A percentile compares a stretch with the other conserved stretches of the same genome.
Evolutionary conservation across 176 grass and related monocot genomes (phyloP).

Genomic region (Aegilops bicornis): DNA sequence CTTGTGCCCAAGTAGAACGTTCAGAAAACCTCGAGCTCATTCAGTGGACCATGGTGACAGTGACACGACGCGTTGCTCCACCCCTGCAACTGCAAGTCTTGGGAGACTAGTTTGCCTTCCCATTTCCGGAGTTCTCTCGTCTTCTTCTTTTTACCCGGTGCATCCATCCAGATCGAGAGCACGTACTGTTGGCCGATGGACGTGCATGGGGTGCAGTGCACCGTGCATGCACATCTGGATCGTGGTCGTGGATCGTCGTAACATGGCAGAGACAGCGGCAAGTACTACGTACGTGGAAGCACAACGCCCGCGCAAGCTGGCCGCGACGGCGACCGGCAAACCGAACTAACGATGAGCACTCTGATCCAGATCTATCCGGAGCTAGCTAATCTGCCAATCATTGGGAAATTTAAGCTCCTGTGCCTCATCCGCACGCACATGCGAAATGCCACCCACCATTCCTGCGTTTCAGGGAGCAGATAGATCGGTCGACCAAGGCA

Average conservation of each 20-base stretch:
- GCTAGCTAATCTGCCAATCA: background rate
- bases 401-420: background rate
- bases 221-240: background rate
- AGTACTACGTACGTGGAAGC: background rate
- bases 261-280: conserved; percentile 41
- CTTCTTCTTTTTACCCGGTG: background rate
- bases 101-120: background rate
- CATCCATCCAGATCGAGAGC: background rate
- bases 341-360: background rate
- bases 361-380: no score
- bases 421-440: background rate
- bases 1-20: background rate
- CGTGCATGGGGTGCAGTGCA: background rate
- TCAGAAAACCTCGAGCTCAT: background rate
- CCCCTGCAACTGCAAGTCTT: no score
- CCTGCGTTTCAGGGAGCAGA: background rate
- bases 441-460: background rate
- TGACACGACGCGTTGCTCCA: background rate
- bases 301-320: conserved; percentile 24
- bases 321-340: conserved; percentile 19
- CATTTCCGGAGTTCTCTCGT: background rate
- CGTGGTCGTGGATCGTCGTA: background rate
- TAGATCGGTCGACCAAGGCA: background rate
- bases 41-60: background rate
- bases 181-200: background rate